phyloP scores from a whole-genome alignment of 495 filamentous ascomycete genomes.

The Tuber microsphaerosporum region DNA sequence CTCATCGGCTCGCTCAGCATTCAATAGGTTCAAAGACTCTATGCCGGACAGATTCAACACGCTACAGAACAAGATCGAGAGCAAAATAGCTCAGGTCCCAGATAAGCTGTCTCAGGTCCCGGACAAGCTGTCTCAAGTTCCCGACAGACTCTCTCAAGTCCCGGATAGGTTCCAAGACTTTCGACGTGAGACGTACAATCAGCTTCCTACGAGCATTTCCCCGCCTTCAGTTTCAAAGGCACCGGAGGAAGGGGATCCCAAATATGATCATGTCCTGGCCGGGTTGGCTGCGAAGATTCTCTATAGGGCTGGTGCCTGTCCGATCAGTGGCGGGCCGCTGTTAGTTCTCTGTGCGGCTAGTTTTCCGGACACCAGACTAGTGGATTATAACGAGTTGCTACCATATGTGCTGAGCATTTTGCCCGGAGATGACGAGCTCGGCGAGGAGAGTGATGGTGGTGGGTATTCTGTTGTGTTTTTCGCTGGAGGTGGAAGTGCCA shows the following conservation, averaged over 20 bases:
- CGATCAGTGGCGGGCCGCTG: constrained; percentile 46
- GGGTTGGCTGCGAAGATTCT: constrained; percentile 47
- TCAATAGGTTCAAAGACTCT: constrained; percentile 34
- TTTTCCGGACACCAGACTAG: constrained; percentile 49
- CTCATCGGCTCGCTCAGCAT: constrained; percentile 24
- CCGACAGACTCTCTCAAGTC: constrained; percentile 16
- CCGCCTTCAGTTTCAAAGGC: constrained; percentile 14
- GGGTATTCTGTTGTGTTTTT: constrained; percentile 55
- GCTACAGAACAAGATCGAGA: constrained; percentile 19
- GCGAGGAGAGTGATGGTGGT: constrained; percentile 43
- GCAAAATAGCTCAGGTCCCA: constrained; percentile 18
- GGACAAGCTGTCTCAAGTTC: constrained; percentile 29
- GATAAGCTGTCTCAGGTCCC: constrained; percentile 27
- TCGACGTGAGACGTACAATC: constrained; percentile 10
- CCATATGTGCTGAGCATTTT: constrained; percentile 53
- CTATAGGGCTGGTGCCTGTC: constrained; percentile 49
- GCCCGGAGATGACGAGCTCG: constrained; percentile 51
- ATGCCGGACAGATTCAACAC: constrained; percentile 23
- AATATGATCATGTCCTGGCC: constrained; percentile 45
- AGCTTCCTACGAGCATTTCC: constrained; percentile 6
- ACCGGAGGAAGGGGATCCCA: constrained; percentile 30
- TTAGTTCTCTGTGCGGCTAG: constrained; percentile 53
- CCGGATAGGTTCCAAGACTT: constrained; percentile 24
- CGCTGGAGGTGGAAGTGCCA: constrained; percentile 46
- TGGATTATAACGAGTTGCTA: constrained; percentile 52